phyloP scores from a whole-genome alignment of 208 protist genomes.

The Trypanosoma avium region DNA sequence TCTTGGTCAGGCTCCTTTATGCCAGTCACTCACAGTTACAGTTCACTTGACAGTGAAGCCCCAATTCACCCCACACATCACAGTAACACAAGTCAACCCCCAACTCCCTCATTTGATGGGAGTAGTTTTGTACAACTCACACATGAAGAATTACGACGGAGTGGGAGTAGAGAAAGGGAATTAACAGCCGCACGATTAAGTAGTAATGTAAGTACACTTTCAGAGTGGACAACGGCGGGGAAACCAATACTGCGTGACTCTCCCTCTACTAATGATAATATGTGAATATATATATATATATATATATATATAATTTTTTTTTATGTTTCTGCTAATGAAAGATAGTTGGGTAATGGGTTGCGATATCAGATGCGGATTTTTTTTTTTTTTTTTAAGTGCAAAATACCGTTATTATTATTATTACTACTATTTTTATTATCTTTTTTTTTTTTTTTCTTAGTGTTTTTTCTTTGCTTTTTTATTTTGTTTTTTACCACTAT shows the following conservation, averaged over 20 bases:
- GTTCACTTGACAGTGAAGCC: no score
- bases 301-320: constrained; percentile 9
- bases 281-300: constrained; percentile 20
- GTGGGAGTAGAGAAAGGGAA: no score
- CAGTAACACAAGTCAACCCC: background rate
- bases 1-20: no score
- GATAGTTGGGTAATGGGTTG: no score
- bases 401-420: background rate
- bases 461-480: background rate
- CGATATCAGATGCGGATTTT: no score
- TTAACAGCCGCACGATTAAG: background rate
- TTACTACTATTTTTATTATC: background rate
- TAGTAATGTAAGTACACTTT: constrained; percentile 3
- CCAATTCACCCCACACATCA: no score
- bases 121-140: constrained; percentile 32
- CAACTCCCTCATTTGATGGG: constrained; percentile 1
- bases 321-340: background rate
- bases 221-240: background rate
- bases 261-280: constrained; percentile 7
- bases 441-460: background rate
- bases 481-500: background rate
- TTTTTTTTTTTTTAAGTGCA: background rate
- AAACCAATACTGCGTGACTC: background rate
- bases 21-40: no score
- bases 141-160: constrained; percentile 24